phyloP scores from a whole-genome alignment of 208 protist genomes.

The Leptomonas pyrrhocoris region DNA sequence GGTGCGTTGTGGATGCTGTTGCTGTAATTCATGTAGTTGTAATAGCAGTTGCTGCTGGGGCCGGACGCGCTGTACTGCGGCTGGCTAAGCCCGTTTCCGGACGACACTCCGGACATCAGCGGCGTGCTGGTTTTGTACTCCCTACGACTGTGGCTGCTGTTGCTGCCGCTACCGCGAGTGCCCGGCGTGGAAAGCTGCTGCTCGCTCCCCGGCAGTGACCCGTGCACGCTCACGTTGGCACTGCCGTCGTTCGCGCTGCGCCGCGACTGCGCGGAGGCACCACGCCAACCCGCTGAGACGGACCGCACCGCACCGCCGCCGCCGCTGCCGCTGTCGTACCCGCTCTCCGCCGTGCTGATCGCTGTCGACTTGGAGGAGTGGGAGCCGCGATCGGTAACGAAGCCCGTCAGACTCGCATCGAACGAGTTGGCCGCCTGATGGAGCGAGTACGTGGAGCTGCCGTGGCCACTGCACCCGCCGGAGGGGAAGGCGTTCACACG shows the following conservation, averaged over 20 bases:
- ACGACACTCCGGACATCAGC: too few species aligned
- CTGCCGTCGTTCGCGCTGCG: slow-evolving; percentile 4
- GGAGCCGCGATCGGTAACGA: slow-evolving; percentile 8
- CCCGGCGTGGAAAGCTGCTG: background rate
- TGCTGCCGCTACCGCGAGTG: background rate
- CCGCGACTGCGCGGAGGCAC: background rate
- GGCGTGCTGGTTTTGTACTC: too few species aligned
- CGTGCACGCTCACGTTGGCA: slow-evolving; percentile 7
- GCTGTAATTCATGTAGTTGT: background rate
- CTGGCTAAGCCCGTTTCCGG: background rate
- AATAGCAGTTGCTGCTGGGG: background rate
- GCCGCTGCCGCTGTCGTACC: background rate
- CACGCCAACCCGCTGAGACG: background rate
- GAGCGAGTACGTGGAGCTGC: background rate
- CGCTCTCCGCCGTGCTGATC: background rate
- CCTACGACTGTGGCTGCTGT: background rate
- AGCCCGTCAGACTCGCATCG: slow-evolving; percentile 6
- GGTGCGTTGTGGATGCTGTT: background rate
- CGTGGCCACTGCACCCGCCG: background rate
- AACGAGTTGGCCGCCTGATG: slow-evolving; percentile 5
- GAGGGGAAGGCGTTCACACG: background rate
- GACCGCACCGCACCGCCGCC: background rate
- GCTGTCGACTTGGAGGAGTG: slow-evolving; percentile 3
- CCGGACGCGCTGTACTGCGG: background rate
- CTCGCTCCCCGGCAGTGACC: background rate